Base-by-base conservation (phyloP, 1,284 basidiomycete species). In the Ustilago sp. region DNA sequence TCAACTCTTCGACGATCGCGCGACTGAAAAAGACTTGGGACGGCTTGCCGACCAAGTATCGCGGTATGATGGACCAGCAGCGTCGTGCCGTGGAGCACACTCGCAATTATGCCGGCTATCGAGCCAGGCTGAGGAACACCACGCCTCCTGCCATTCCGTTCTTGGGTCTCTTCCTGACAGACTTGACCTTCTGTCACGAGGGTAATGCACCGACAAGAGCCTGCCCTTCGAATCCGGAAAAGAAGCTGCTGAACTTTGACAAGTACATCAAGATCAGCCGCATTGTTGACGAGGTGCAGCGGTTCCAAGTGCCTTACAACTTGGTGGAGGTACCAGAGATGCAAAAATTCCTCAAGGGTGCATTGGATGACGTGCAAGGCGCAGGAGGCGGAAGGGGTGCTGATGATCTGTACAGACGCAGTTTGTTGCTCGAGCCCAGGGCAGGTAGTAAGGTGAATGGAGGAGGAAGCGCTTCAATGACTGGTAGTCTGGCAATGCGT, bases 151-250 rank as follows among this genome's bases (percentile, higher is more conserved):
- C 83, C 23, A 56, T 86, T 17, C 84, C 84, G 6, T 86, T 85
- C 70, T 64, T 84, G n/a, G 93, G 93, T 51, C 88, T 95, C 28
- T 94, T 94, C 86, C 88, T 95, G 71, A 95, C 94, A 4, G 94
- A 96, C 86, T 90, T 98, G 70, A 98, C 95, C 1, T 99, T 98
- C 87, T 95, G 94, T 80, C 91, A 93, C 59, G 96, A 97, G 83
- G 96, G 96, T 43, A 98, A 98, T 86, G 92, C 94, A 8, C 92
- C 93, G 8, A 89, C 91, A 80, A 90, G 96, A 74, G 89, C 91
- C n/a, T 73, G 70, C 23, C 74, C 69, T 23, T 93, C 94, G 12
- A 91, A 91, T 62, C 89, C 92, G 2, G 90, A 90, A 57, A 92
- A 94, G 86, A 93, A 92, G 83, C 87, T 99, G 55, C 89, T 98